Base-by-base conservation (phyloP, 352 stramenopile species). In the Phytophthora pseudosyringae region DNA sequence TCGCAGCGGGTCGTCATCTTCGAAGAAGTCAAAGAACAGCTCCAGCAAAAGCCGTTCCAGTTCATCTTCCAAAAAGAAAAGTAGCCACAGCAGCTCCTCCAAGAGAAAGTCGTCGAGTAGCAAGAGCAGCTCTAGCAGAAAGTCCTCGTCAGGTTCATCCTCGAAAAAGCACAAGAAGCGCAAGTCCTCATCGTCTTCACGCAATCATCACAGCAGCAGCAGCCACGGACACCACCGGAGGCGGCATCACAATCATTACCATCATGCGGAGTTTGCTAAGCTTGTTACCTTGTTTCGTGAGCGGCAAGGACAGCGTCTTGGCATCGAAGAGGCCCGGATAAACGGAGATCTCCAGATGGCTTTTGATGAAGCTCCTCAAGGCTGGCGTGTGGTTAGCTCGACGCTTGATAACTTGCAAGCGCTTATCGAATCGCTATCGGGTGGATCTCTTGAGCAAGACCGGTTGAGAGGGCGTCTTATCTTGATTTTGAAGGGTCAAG, bases 361-460 rank as follows among this genome's bases (percentile, higher is more conserved):
- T 25, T 56, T 65, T 38, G 51, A 92, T 28, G 82, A 92, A 52
- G 65, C 64, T 16, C 86, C 86, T 7, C 80, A 76, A 4, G 71
- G 66, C 0, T 93, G 87, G 87, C 78, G 87, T 21, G 84, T 95
- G 0, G 78, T 86, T 32, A 90, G 83, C 51, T 93, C 81, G 5
- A 86, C 78, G 18, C 33, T 92, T n/a, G 81, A 90, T 44, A 74
- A 73, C 10, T 74, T 95, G 26, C 76, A 69, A n/a, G 56, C 53
- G 29, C 35, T 94, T 44, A 83, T 89, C 10, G 59, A 83, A 39
- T 62, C 74, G 12, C 66, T 94, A 1, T 67, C 56, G 21, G 81
- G 81, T 16, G 87, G 87, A 21, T 94, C 85, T 0, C 67, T 95
- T 43, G 83, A 92, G 46, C 85, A 94, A 63, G 82, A 96, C 38